Percentiles rank a stretch among this genome's conserved stretches.
These are phyloP conservation scores for Aspergillus niger DNA, from an alignment of 2,329 filamentous ascomycete species.

Conservation along the genomic window DNA sequence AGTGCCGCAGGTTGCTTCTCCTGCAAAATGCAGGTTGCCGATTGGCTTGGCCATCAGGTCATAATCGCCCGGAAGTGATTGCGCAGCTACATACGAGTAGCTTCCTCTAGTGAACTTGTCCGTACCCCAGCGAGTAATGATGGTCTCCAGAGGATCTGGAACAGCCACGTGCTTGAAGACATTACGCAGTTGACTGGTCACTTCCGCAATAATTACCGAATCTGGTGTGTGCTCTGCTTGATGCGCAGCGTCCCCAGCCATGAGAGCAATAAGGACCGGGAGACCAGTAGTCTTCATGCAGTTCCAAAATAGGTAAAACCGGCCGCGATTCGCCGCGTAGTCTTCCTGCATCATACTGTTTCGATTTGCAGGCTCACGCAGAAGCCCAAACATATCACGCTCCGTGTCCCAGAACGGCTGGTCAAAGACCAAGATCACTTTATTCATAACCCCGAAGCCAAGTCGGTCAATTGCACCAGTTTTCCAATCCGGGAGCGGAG, in stretches of 20 bases:
- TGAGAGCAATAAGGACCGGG: conserved; percentile 84
- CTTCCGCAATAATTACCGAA: conserved; percentile 74
- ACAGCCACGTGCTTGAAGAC: conserved; percentile 69
- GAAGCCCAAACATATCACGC: conserved; percentile 89
- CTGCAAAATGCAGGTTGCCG: conserved; percentile 90
- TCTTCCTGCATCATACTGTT: conserved; percentile 76
- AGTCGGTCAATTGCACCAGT: conserved; percentile 75
- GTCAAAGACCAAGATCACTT: conserved; percentile 88
- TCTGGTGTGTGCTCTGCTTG: conserved; percentile 79
- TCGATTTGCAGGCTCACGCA: conserved; percentile 70
- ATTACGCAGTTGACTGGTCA: conserved; percentile 73
- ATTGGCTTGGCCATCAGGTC: conserved; percentile 83
- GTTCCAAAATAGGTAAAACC: conserved; percentile 98
- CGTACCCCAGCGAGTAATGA: conserved; percentile 89
- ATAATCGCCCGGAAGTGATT: conserved; percentile 84
- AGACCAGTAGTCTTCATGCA: conserved; percentile 85
- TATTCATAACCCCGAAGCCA: conserved; percentile 93
- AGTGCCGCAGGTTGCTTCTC: conserved; percentile 92
- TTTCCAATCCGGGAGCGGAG: conserved; percentile 87
- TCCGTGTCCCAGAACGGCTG: conserved; percentile 86
- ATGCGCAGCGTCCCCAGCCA: conserved; percentile 92
- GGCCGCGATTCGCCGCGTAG: conserved; percentile 76
- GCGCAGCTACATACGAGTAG: conserved; percentile 89
- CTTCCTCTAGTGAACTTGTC: conserved; percentile 91
- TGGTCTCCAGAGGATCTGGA: conserved; percentile 77